Evolutionary conservation across 2,329 filamentous ascomycete genomes (phyloP), one percentile per base, ranked within the genome.

Genomic region (Neoascochyta sp.): DNA sequence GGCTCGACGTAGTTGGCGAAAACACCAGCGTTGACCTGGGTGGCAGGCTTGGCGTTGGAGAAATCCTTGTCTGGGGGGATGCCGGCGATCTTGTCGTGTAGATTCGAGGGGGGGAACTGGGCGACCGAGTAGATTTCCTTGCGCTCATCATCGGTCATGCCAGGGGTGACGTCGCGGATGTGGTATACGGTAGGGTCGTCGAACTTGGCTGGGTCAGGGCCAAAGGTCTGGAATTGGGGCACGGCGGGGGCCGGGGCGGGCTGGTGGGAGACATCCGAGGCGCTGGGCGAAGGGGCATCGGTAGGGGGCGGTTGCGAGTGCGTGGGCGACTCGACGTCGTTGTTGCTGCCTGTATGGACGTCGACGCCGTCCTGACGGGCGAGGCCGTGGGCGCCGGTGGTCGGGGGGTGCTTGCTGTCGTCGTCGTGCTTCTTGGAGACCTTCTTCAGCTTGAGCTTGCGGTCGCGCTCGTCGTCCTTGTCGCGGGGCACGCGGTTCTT

Each of bases 51-150:
- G 18, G 87, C 83, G 57, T 80, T 94, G 58, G 86, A 95, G 54
- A 95, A 96, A 66, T 98, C 92, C 60, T 86, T 88, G 62, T 96
- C 89, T 1, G 92, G 90, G 1, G 89, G 85, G 21, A 84, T 81
- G 26, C 92, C 92, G 8, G 90, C 84, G 43, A 94, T 93, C 46
- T 92, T 71, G 54, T 95, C 82, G 35, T 80, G 74, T 7, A 98
- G 73, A 53, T 95, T 86, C 43, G 77, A 82, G 29, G 74, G 75
- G 1, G 92, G 92, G 57, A 92, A 98, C 9, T 77, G 73, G 4
- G 84, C 80, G 10, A 98, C 92, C 6, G 86, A 87, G 61, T 86
- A 93, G 29, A 96, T 90, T 46, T 84, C 78, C 56, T 83, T 88
- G 61, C 82, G 86, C 52, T 94, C 82, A n/a, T 90, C 83, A 34